Percentiles rank a stretch among this genome's conserved stretches.
These are phyloP conservation scores for Neurospora sp. DNA, from an alignment of 2,329 filamentous ascomycete species.

Conservation along the genomic window DNA sequence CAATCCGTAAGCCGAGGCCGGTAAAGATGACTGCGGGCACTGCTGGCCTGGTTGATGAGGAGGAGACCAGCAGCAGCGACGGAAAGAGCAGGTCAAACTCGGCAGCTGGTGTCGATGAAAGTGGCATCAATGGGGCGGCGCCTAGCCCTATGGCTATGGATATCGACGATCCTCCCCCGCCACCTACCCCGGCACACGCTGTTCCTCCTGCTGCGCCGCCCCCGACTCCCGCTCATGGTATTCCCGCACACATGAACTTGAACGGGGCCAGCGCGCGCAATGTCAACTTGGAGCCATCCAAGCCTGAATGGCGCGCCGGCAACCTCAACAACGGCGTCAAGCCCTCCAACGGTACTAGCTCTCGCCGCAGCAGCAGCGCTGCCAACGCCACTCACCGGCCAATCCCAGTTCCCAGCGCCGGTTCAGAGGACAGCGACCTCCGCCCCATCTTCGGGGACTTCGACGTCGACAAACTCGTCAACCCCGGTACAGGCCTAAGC, in stretches of 20 bases:
- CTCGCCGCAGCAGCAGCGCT: slow-evolving; percentile 7
- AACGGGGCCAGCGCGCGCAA: slow-evolving; percentile 32
- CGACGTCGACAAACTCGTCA: slow-evolving; percentile 33
- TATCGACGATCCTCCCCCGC: slow-evolving; percentile 37
- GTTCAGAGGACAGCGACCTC: slow-evolving; percentile 44
- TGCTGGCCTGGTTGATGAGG: slow-evolving; percentile 36
- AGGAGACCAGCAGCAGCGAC: slow-evolving; percentile 35
- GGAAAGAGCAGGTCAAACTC: slow-evolving; percentile 13
- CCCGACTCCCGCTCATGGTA: slow-evolving; percentile 23
- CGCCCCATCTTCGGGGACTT: slow-evolving; percentile 44
- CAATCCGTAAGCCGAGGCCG: slow-evolving; percentile 51
- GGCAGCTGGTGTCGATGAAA: slow-evolving; percentile 21
- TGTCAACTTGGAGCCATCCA: slow-evolving; percentile 48
- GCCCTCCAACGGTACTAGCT: slow-evolving; percentile 13
- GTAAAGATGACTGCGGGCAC: slow-evolving; percentile 39
- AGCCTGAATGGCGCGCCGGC: slow-evolving; percentile 50
- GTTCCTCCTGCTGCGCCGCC: slow-evolving; percentile 11
- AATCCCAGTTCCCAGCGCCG: slow-evolving; percentile 27
- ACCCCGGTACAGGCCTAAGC: slow-evolving; percentile 39
- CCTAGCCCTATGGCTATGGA: slow-evolving; percentile 53
- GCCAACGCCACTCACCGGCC: slow-evolving; percentile 9
- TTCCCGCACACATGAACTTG: slow-evolving; percentile 41
- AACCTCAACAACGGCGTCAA: slow-evolving; percentile 27
- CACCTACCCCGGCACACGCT: slow-evolving; percentile 11
- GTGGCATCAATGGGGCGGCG: slow-evolving; percentile 20